Base-by-base conservation (phyloP, 2,329 filamentous ascomycete species). In the Pestalotiopsis sp. region DNA sequence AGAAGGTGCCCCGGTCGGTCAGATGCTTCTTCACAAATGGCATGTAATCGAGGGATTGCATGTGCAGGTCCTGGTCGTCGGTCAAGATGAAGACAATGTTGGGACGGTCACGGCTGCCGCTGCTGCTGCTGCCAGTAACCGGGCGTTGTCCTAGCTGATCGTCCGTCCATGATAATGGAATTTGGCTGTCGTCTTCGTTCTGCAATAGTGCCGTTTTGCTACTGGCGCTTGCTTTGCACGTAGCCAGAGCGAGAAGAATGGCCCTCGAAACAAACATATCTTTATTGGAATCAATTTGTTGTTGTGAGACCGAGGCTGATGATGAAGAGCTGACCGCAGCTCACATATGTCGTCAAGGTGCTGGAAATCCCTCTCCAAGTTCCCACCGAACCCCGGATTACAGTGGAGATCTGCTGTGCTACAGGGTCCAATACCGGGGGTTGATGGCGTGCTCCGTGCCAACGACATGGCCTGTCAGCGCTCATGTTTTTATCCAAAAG, bases 41-140 rank as follows among this genome's bases (percentile, higher is more conserved):
- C 82, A 90, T 90, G 69, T 91, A 91, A 0, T 86, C 81, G 3
- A 91, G 74, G 0, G 90, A 92, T 61, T 88, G 81, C 72, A 92
- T 81, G 56, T 87, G 85, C 1, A 88, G 77, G 73, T 92, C 90
- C 74, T 92, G 90, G 70, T 92, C 91, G 70, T 92, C 91, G 0
- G 89, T 90, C 52, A 92, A 81, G 68, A 92, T 88, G 74, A 92
- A 90, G 23, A 93, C 81, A 61, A 92, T 87, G 71, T 92, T 92
- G 0, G 86, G 84, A 9, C 45, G 52, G 3, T 52, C 41, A 52
- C 23, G 14, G 20, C n/a, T 52, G n/a, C n/a, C n/a, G n/a, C 6
- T 23, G 7, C 17, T n/a, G n/a, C 4, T 52, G 45, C 45, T n/a
- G 45, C 7, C n/a, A 52, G 31, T 36, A 7, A 52, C 17, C 5